Evolutionary conservation across 495 filamentous ascomycete genomes (phyloP).

Genomic region (Penicillium desertorum): DNA sequence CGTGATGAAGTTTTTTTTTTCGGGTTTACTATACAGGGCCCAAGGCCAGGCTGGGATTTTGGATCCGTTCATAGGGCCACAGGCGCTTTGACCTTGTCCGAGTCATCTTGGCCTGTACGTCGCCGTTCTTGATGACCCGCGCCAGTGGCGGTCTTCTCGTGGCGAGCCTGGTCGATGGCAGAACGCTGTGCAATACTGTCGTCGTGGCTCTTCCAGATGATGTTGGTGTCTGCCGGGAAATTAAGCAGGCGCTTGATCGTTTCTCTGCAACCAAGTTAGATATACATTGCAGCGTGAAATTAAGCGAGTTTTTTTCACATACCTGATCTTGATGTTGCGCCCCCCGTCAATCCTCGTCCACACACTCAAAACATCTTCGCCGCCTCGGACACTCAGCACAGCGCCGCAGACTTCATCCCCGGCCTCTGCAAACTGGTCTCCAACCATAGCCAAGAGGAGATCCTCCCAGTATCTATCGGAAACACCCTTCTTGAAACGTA

Average conservation of each 20-base stretch:
- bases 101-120: constrained; percentile 48
- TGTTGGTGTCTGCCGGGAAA: constrained; percentile 83
- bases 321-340: constrained; percentile 96
- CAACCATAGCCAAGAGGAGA: constrained; percentile 83
- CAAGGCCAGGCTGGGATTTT: constrained; percentile 31
- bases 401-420: constrained; percentile 92
- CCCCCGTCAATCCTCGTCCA: constrained; percentile 93
- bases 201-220: constrained; percentile 92
- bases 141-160: constrained; percentile 60
- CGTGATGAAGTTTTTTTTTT: constrained; percentile 35
- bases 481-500: constrained; percentile 93
- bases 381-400: constrained; percentile 89
- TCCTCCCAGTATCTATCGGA: constrained; percentile 98
- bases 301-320: constrained; percentile 28
- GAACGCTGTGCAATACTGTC: constrained; percentile 77
- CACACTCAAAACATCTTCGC: constrained; percentile 95
- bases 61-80: constrained; percentile 33
- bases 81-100: constrained; percentile 46
- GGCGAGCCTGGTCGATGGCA: constrained; percentile 77
- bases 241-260: constrained; percentile 85
- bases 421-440: constrained; percentile 93
- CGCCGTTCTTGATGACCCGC: constrained; percentile 41
- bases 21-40: constrained; percentile 50
- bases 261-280: constrained; percentile 57
- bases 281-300: background rate